A percentile compares a stretch with the other conserved stretches of the same genome.
phyloP scores from a whole-genome alignment of 352 stramenopile genomes.

The Phytophthora pistaciae region DNA sequence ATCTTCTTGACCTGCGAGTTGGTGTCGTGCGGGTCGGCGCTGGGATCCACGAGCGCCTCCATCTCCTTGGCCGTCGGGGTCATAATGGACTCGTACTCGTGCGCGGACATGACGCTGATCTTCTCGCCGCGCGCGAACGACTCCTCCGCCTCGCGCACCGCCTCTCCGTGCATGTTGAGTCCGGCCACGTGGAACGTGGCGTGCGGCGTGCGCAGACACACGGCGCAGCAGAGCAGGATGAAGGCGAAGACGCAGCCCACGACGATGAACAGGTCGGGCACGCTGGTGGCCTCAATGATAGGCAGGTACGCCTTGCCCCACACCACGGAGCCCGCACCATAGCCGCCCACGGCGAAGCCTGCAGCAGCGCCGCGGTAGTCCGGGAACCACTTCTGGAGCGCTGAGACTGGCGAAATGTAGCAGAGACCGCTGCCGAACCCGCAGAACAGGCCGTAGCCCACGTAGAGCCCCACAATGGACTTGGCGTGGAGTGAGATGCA shows the following conservation, averaged over 20 bases:
- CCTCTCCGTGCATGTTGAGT: conserved; percentile 73
- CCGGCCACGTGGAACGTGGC: conserved; percentile 54
- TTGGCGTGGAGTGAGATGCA: conserved; percentile 60
- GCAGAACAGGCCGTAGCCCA: conserved; percentile 75
- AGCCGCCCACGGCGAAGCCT: conserved; percentile 73
- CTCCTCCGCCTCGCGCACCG: conserved; percentile 45
- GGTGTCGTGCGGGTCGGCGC: conserved; percentile 8
- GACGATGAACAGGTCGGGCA: conserved; percentile 61
- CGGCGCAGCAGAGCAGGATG: conserved; percentile 47
- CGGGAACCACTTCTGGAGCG: conserved; percentile 84
- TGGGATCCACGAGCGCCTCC: conserved; percentile 36
- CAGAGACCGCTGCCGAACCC: conserved; percentile 74
- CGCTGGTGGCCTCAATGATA: conserved; percentile 54
- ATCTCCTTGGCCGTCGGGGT: conserved; percentile 46
- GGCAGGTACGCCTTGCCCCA: conserved; percentile 76
- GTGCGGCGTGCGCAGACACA: conserved; percentile 60
- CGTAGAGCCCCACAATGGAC: conserved; percentile 59
- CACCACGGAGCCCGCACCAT: conserved; percentile 68
- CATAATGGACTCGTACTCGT: conserved; percentile 57
- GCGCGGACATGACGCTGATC: conserved; percentile 47
- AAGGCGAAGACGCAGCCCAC: conserved; percentile 53
- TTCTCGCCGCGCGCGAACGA: conserved; percentile 47
- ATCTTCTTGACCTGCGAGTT: conserved; percentile 58
- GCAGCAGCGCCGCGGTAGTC: conserved; percentile 76
- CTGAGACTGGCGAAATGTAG: conserved; percentile 83